These are phyloP conservation scores for Plasmodium vivax DNA, from an alignment of 169 alveolate species.

Conservation along the genomic window DNA sequence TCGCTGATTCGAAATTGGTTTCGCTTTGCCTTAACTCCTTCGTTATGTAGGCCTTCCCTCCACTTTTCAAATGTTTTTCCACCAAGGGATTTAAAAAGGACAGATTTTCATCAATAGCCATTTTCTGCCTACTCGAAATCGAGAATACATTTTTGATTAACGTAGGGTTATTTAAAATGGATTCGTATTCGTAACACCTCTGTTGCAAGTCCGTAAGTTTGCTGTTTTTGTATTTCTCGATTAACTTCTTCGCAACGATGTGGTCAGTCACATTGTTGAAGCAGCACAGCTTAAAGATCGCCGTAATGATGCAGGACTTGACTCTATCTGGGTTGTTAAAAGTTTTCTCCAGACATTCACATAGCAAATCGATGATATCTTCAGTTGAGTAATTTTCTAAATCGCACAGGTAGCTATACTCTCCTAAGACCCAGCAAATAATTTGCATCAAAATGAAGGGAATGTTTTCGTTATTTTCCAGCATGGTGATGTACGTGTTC, in stretches of 20 bases:
- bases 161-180: conserved; percentile 46
- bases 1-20: conserved; percentile 6
- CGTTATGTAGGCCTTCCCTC: conserved; percentile 56
- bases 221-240: conserved; percentile 66
- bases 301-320: conserved; percentile 69
- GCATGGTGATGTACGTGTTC: conserved; percentile 54
- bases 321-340: conserved; percentile 64
- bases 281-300: conserved; percentile 62
- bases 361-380: conserved; percentile 68
- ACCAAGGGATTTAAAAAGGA: conserved; percentile 54
- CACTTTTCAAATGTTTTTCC: conserved; percentile 58
- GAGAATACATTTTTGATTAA: conserved; percentile 63
- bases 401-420: conserved; percentile 66
- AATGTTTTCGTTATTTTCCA: conserved; percentile 64
- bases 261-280: conserved; percentile 61
- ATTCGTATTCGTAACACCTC: conserved; percentile 66
- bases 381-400: conserved; percentile 61
- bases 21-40: conserved; percentile 58
- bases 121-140: conserved; percentile 16
- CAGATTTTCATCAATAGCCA: conserved; percentile 40
- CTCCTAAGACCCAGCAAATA: conserved; percentile 70
- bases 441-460: conserved; percentile 73
- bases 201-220: conserved; percentile 56
- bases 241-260: conserved; percentile 56
- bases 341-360: conserved; percentile 71